Evolutionary conservation across 1,284 basidiomycete genomes (phyloP).

Genomic region (Cryptococcus depauperatus): DNA sequence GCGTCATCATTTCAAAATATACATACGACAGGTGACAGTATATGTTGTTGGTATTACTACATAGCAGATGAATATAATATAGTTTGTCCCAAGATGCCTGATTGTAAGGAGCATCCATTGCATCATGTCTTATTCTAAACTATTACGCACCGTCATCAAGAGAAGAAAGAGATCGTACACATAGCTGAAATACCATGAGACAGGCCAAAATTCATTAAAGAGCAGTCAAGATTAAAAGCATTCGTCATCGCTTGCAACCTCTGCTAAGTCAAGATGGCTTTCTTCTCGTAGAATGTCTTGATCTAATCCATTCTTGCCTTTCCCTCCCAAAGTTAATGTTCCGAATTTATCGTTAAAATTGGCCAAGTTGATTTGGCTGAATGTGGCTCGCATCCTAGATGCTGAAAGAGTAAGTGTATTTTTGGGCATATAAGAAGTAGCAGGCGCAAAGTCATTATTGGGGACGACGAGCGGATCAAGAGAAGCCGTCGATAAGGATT

Average conservation of each 20-base stretch:
- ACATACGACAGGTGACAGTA: no score
- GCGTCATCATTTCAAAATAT: background rate
- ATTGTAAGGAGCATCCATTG: no score
- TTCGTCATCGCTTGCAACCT: constrained; percentile 16
- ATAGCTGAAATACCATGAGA: no score
- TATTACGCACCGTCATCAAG: no score
- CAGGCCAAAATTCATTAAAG: background rate
- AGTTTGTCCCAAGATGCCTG: no score
- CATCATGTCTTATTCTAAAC: no score
- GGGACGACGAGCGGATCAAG: constrained; percentile 11
- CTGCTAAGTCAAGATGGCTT: constrained; percentile 25
- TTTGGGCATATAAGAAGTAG: constrained; percentile 1
- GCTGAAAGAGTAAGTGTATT: constrained; percentile 23
- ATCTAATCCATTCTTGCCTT: constrained; percentile 4
- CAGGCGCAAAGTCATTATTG: constrained; percentile 19
- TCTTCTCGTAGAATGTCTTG: constrained; percentile 29
- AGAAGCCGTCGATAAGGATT: background rate
- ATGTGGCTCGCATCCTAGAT: constrained; percentile 25
- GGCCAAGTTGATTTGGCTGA: constrained; percentile 29
- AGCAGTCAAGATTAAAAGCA: constrained; percentile 1
- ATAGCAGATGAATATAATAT: no score
- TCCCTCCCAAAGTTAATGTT: constrained; percentile 17
- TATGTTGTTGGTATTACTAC: no score
- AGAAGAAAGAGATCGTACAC: no score
- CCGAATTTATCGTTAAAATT: constrained; percentile 26